phyloP scores from a whole-genome alignment of 176 grass and related monocot species.

The Oryza brachyantha region DNA sequence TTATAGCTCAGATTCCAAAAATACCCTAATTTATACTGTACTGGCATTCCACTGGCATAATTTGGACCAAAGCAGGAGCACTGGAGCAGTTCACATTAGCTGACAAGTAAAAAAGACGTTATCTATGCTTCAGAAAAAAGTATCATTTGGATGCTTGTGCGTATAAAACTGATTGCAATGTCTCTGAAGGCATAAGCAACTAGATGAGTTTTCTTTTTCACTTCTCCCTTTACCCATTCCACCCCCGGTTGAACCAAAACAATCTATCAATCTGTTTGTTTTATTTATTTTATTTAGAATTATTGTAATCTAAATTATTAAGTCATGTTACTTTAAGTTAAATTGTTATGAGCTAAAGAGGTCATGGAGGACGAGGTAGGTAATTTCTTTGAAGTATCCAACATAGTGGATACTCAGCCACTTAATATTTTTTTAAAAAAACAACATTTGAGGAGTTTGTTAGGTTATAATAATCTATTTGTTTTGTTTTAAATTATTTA shows the following conservation, averaged over 20 bases:
- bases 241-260: background rate
- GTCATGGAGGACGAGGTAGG: too few relatives aligned
- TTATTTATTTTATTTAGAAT: too few relatives aligned
- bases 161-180: conserved; percentile 39
- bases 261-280: too few relatives aligned
- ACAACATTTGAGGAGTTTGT: too few relatives aligned
- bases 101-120: background rate
- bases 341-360: too few relatives aligned
- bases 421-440: too few relatives aligned
- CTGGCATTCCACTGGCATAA: conserved; percentile 2
- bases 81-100: background rate
- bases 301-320: too few relatives aligned
- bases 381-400: too few relatives aligned
- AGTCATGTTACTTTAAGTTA: too few relatives aligned
- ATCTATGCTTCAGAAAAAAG: conserved; percentile 6
- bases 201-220: background rate
- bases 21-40: background rate
- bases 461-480: too few relatives aligned
- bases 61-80: background rate
- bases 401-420: too few relatives aligned
- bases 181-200: background rate
- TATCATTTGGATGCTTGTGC: conserved; percentile 38
- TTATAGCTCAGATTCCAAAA: background rate
- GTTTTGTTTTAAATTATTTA: too few relatives aligned
- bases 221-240: background rate